Evolutionary conservation across 1,284 basidiomycete genomes (phyloP).

Genomic region (Naganishia sp.): DNA sequence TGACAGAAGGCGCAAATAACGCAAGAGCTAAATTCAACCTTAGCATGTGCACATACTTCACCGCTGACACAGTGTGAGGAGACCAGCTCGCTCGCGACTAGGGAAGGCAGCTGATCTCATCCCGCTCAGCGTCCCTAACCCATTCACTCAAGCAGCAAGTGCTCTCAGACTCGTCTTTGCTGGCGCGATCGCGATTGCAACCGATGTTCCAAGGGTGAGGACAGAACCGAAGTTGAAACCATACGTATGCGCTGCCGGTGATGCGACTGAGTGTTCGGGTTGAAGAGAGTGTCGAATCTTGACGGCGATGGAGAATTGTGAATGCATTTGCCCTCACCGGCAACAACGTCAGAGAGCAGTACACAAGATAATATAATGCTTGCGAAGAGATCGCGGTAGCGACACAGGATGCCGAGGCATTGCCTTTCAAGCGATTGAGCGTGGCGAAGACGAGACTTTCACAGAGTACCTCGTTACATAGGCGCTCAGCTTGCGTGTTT

Average conservation of each 20-base stretch:
- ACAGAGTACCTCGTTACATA: too few relatives aligned
- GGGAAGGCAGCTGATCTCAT: neutral
- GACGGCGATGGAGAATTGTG: neutral
- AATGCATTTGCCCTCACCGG: too few relatives aligned
- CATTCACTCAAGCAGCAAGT: conserved; percentile 34
- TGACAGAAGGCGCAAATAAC: conserved; percentile 29
- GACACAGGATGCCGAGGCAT: too few relatives aligned
- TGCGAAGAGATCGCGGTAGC: too few relatives aligned
- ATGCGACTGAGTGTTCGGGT: conserved; percentile 12
- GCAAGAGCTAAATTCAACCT: conserved; percentile 25
- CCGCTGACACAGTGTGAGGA: conserved; percentile 31
- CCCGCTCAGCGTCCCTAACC: conserved; percentile 26
- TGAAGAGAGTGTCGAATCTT: neutral
- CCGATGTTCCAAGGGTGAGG: conserved; percentile 14
- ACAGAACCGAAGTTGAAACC: conserved; percentile 21
- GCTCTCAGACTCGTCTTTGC: conserved; percentile 34
- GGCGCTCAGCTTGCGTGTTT: too few relatives aligned
- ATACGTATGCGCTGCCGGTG: conserved; percentile 23
- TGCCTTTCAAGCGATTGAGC: too few relatives aligned
- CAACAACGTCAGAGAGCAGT: too few relatives aligned
- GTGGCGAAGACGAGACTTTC: too few relatives aligned
- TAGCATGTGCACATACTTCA: conserved; percentile 33
- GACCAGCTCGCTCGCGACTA: neutral
- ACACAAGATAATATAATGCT: too few relatives aligned
- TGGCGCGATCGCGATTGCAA: conserved; percentile 34